These are phyloP conservation scores for Manihot esculenta DNA, from an alignment of 441 rosid genomes.

Conservation along the genomic window DNA sequence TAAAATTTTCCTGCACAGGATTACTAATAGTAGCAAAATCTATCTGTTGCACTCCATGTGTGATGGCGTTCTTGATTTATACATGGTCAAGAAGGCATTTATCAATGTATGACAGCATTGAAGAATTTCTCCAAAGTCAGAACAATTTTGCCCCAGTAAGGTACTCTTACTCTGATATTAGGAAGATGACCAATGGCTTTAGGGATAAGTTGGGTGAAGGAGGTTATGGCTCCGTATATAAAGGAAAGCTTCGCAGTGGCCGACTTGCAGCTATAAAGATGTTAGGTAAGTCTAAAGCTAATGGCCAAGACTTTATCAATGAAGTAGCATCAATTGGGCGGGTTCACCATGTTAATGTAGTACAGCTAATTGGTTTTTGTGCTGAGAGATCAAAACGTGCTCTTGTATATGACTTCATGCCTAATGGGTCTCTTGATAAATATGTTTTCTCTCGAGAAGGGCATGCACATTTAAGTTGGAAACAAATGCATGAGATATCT, in stretches of 20 bases:
- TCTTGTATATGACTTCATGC: constrained; percentile 26
- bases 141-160: constrained; percentile 18
- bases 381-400: constrained; percentile 28
- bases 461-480: constrained; percentile 6
- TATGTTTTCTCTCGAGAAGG: constrained; percentile 15
- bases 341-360: constrained; percentile 26
- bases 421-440: constrained; percentile 26
- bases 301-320: constrained; percentile 26
- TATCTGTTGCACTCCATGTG: constrained; percentile 13
- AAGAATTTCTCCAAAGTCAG: constrained; percentile 25
- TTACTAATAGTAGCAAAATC: not conserved
- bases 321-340: constrained; percentile 25
- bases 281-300: constrained; percentile 18
- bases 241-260: constrained; percentile 24
- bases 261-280: constrained; percentile 19
- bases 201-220: constrained; percentile 23
- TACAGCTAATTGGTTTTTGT: constrained; percentile 21
- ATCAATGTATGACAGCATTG: constrained; percentile 24
- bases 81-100: constrained; percentile 22
- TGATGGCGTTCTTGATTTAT: constrained; percentile 8
- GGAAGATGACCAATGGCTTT: constrained; percentile 25
- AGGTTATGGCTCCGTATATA: constrained; percentile 24
- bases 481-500: constrained; percentile 15
- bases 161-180: constrained; percentile 19
- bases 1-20: constrained; percentile 10